Base-by-base conservation (phyloP, 257 asterid genomes). In the Coffea canephora region DNA sequence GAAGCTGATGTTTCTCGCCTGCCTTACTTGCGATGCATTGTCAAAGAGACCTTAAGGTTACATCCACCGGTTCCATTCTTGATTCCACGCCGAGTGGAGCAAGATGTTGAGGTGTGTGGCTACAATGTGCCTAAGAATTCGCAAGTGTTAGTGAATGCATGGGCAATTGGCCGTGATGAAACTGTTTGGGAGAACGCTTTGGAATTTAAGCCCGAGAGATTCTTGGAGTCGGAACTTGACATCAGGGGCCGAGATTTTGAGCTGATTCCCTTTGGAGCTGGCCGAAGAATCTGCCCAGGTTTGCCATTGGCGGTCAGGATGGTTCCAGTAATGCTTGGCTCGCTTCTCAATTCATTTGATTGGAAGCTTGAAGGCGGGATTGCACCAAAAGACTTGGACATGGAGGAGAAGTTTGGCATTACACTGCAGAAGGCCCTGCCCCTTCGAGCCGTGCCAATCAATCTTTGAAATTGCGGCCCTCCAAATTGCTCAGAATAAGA, bases 211-310 rank as follows among this genome's bases (percentile, higher is more conserved):
- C 87, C 86, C 7, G 87, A 86, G 80, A 79, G 87, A 57, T 86
- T 83, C 31, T 46, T 41, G 72, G 85, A 76, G 23, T 81, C 86
- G 1, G 80, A 83, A 15, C 3, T 83, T 36, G 86, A 86, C 12
- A 34, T 86, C 7, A 55, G 79, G 21, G 89, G 89, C 43, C 75
- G 71, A 57, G 71, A 83, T 79, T 86, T 84, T 27, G 86, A 84
- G 78, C 76, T 86, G 27, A 75, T 84, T 43, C 87, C 87, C 0
- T 86, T 86, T 31, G 89, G 89, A 21, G 85, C 87, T 23, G 87
- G 87, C 25, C 6, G 86, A 6, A 84, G 87, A 73, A 86, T 84
- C 2, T 86, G 86, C 55, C 87, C 87, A 0, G 83, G 87, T 13
- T 69, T 84, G 77, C 82, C 89, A 6, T 55, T 86, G 68, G 87